Percentiles rank a stretch among this genome's conserved stretches.
Conservation (phyloP, 2,329 filamentous ascomycete genomes). For the Huntiella moniliformis region DNA sequence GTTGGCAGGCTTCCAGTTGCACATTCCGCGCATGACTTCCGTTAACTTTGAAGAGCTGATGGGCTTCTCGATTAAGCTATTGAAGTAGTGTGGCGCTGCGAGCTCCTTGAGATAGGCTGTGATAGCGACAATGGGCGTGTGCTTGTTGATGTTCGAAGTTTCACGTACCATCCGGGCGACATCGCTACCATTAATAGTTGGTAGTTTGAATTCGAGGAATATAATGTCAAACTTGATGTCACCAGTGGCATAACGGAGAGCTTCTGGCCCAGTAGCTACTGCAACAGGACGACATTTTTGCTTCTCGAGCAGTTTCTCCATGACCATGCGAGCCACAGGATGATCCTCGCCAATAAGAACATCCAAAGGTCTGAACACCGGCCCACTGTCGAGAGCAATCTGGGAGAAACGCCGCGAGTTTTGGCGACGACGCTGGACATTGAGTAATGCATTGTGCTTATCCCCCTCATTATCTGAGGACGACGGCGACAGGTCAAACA, state of each 20-base stretch:
- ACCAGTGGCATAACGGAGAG: slow-evolving; percentile 81
- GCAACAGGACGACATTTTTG: slow-evolving; percentile 85
- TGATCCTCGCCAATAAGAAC: slow-evolving; percentile 96
- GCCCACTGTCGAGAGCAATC: slow-evolving; percentile 59
- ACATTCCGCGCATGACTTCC: slow-evolving; percentile 71
- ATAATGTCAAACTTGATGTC: slow-evolving; percentile 98
- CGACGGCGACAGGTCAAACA: slow-evolving; percentile 90
- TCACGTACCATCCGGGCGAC: slow-evolving; percentile 96
- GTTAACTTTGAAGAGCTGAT: slow-evolving; percentile 82
- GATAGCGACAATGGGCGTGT: slow-evolving; percentile 89
- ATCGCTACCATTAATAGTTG: slow-evolving; percentile 85
- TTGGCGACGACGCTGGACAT: slow-evolving; percentile 84
- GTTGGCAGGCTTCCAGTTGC: slow-evolving; percentile 74
- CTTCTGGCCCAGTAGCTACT: slow-evolving; percentile 76
- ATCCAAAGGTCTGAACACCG: slow-evolving; percentile 76
- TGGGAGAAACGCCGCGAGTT: slow-evolving; percentile 89
- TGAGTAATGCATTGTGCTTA: slow-evolving; percentile 72
- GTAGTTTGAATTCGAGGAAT: slow-evolving; percentile 91
- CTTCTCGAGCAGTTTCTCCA: slow-evolving; percentile 95
- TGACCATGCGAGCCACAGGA: slow-evolving; percentile 91
- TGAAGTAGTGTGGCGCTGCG: slow-evolving; percentile 87
- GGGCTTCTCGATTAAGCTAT: slow-evolving; percentile 88
- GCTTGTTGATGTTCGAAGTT: slow-evolving; percentile 83
- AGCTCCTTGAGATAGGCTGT: slow-evolving; percentile 97
- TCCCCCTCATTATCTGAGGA: slow-evolving; percentile 95